Conservation (phyloP, 306 rosid genomes). For the Amphicarpaea edgeworthii region DNA sequence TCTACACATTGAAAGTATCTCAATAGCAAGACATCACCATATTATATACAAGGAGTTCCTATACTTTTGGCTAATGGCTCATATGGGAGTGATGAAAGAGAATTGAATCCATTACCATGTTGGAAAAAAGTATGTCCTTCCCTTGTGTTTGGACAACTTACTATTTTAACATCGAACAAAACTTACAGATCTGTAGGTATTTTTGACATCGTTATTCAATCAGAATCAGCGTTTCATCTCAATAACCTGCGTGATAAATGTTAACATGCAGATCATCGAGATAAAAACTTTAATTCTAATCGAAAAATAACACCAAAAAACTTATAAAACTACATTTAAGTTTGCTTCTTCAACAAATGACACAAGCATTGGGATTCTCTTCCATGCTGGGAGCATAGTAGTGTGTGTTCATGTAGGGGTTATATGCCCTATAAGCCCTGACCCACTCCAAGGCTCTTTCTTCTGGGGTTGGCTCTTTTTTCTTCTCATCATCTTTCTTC, state of each 20-base stretch:
- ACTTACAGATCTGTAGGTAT: not conserved
- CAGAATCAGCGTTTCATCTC: not conserved
- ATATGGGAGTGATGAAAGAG: constrained; percentile 37
- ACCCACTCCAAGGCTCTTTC: constrained; percentile 77
- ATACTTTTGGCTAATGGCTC: constrained; percentile 41
- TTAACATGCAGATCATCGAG: not conserved
- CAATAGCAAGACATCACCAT: constrained; percentile 48
- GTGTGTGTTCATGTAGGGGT: constrained; percentile 73
- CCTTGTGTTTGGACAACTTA: constrained; percentile 35
- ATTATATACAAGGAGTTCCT: constrained; percentile 60
- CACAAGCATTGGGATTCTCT: constrained; percentile 94
- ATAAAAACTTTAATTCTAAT: not conserved
- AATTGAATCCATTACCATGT: constrained; percentile 36
- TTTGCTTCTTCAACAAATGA: constrained; percentile 51
- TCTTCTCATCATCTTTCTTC: constrained; percentile 41
- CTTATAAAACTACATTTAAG: not conserved
- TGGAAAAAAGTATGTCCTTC: constrained; percentile 32
- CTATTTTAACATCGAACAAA: constrained; percentile 56
- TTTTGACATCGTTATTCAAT: not conserved
- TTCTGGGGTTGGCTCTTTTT: constrained; percentile 66
- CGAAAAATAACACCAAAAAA: not conserved
- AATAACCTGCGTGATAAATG: not conserved
- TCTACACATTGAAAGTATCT: constrained; percentile 53
- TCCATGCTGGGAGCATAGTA: constrained; percentile 86
- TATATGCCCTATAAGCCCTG: constrained; percentile 71